Percentiles rank a stretch among this genome's conserved stretches.
These are phyloP conservation scores for Nitzschia putrida DNA, from an alignment of 108 stramenopile species.

Conservation along the genomic window DNA sequence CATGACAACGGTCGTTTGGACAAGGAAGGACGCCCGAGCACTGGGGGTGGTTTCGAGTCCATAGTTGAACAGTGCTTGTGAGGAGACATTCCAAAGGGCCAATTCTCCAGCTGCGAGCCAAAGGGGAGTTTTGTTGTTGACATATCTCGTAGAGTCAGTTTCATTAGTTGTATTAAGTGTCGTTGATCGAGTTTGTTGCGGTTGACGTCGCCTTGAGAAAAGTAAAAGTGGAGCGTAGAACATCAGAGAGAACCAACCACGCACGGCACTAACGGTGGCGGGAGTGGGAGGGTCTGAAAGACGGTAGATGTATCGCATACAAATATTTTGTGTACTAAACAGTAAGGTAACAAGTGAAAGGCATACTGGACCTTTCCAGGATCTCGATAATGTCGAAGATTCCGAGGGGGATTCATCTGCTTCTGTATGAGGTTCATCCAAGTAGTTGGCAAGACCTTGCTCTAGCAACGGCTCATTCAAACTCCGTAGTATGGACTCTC, in stretches of 20 bases:
- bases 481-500: too few species aligned
- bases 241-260: slow-evolving; percentile 48
- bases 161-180: background rate
- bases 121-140: slow-evolving; percentile 7
- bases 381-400: too few species aligned
- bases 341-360: slow-evolving; percentile 55
- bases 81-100: slow-evolving; percentile 63
- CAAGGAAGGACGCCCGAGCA: slow-evolving; percentile 66
- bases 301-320: slow-evolving; percentile 48
- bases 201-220: background rate
- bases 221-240: slow-evolving; percentile 49
- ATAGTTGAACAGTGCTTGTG: slow-evolving; percentile 54
- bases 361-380: slow-evolving; percentile 4
- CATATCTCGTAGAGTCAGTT: background rate
- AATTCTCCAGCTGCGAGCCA: slow-evolving; percentile 57
- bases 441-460: too few species aligned
- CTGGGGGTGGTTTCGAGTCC: slow-evolving; percentile 50
- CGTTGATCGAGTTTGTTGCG: background rate
- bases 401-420: too few species aligned
- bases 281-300: slow-evolving; percentile 47
- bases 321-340: slow-evolving; percentile 56
- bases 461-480: too few species aligned
- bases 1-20: slow-evolving; percentile 65
- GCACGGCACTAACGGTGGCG: slow-evolving; percentile 42
- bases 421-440: too few species aligned